These are phyloP conservation scores for Pelargonium fulgidum DNA, from an alignment of 441 rosid genomes.

Conservation along the genomic window DNA sequence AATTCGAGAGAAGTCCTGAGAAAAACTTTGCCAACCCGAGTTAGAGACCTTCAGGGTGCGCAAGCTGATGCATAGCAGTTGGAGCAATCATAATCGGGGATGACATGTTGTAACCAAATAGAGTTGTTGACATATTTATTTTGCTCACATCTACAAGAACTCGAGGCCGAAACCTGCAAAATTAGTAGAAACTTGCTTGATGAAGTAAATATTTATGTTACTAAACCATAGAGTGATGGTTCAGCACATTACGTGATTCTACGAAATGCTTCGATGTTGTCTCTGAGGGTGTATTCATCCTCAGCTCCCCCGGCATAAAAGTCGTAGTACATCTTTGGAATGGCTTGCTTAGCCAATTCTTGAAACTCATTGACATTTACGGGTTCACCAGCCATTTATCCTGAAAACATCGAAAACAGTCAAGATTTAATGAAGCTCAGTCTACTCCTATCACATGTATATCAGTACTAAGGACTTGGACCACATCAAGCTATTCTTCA, in stretches of 20 bases:
- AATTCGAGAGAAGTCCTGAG: not conserved
- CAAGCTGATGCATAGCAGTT: constrained; percentile 93
- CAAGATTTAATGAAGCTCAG: not conserved
- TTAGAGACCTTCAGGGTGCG: constrained; percentile 79
- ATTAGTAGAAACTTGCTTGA: not conserved
- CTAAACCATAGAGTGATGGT: not conserved
- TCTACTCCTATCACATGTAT: not conserved
- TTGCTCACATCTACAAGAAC: constrained; percentile 79
- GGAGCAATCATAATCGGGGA: constrained; percentile 99
- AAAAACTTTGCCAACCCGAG: not conserved
- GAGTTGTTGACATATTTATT: constrained; percentile 66
- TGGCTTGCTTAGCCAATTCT: constrained; percentile 1
- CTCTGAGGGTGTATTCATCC: constrained; percentile 4
- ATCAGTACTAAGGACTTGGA: no score
- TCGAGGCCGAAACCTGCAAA: constrained; percentile 74
- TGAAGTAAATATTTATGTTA: not conserved
- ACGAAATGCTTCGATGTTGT: not conserved
- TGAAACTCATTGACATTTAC: constrained; percentile 2
- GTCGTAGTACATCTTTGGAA: constrained; percentile 8
- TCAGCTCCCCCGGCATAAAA: constrained; percentile 6
- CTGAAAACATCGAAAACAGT: not conserved
- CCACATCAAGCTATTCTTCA: no score
- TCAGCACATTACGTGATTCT: not conserved
- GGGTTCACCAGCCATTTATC: not conserved
- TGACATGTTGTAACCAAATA: constrained; percentile 79